phyloP scores from a whole-genome alignment of 2,329 filamentous ascomycete genomes.

The Cladorrhinum sp. region DNA sequence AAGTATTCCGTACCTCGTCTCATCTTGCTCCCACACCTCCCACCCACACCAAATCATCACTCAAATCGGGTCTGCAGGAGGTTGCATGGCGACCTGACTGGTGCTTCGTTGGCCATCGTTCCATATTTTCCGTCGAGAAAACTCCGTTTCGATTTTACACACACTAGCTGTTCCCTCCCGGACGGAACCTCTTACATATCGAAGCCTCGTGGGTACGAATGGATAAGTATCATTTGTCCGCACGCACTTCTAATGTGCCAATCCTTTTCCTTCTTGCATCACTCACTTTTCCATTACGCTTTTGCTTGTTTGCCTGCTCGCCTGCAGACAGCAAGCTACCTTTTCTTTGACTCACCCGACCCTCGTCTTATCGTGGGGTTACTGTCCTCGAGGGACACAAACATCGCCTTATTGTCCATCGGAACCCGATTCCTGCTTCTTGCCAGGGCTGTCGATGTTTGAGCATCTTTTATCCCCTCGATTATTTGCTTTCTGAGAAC shows the following conservation, averaged over 20 bases:
- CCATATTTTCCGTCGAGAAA: slow-evolving; percentile 9
- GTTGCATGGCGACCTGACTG: slow-evolving; percentile 24
- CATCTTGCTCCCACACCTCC: neutral
- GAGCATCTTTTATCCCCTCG: neutral
- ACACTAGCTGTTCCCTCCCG: slow-evolving; percentile 1
- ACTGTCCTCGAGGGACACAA: slow-evolving; percentile 9
- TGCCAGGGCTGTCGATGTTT: neutral
- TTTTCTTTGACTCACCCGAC: slow-evolving; percentile 20
- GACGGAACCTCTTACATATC: slow-evolving; percentile 12
- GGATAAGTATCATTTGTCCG: slow-evolving; percentile 29
- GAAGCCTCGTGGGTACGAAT: slow-evolving; percentile 26
- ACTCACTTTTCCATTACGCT: slow-evolving; percentile 20
- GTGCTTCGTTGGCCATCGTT: slow-evolving; percentile 5
- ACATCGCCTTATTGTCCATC: neutral
- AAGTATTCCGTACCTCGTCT: slow-evolving; percentile 5
- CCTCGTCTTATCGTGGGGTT: slow-evolving; percentile 5
- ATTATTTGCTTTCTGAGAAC: neutral
- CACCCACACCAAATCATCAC: slow-evolving; percentile 17
- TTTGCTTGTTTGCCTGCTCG: slow-evolving; percentile 16
- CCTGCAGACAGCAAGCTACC: slow-evolving; percentile 15
- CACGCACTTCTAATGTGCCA: slow-evolving; percentile 17
- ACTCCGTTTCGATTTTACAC: slow-evolving; percentile 14
- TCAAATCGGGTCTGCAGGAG: slow-evolving; percentile 20
- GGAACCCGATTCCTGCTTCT: slow-evolving; percentile 1
- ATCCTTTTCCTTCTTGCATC: slow-evolving; percentile 18